Base-by-base conservation (phyloP, 108 stramenopile species). In the Nannochloropsis gaditana region DNA sequence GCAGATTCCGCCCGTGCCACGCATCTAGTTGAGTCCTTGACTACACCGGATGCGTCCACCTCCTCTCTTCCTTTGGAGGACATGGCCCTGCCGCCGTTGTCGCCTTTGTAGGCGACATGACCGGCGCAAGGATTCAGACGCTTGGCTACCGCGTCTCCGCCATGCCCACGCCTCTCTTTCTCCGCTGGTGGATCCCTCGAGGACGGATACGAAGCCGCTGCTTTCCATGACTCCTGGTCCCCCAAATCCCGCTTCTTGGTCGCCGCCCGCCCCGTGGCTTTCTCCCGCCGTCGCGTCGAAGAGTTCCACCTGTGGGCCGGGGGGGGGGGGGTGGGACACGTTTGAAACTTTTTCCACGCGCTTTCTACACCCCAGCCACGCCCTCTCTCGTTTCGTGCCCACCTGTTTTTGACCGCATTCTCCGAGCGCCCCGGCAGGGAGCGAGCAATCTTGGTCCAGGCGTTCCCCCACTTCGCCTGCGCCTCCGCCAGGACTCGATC, bases 401-500 rank as follows among this genome's bases (percentile, higher is more conserved):
- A 90, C 10, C 90, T 84, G 84, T 90, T 90, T 79, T 90, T 90
- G n/a, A 90, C 87, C 6, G 86, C 87, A 44, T 90, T 90, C 84
- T 90, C 90, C 21, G 85, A 82, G 44, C 96, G 91, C 84, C 96
- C 96, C 5, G 95, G 95, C 86, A 92, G 83, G 59, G 94, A 86
- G 86, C 93, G 93, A 15, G 96, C 96, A 83, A 97, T 84, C 84
- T 50, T 73, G 43, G 44, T 80, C 84, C 87, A 87, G 43, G 82
- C 42, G 43, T 82, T 82, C 19, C 82, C 82, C 82, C 82, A 82
- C 43, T 44, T 43, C 9, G 43, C 43, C 80, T 96, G 96, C 90
- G 94, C 91, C 43, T 92, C 91, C 81, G 95, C 92, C 50, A 98
- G 86, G 43, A 96, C 92, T 15, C 93, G 92, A 84, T 98, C 96